Evolutionary conservation across 306 rosid species (phyloP).

Genomic region (Argentina anserina): DNA sequence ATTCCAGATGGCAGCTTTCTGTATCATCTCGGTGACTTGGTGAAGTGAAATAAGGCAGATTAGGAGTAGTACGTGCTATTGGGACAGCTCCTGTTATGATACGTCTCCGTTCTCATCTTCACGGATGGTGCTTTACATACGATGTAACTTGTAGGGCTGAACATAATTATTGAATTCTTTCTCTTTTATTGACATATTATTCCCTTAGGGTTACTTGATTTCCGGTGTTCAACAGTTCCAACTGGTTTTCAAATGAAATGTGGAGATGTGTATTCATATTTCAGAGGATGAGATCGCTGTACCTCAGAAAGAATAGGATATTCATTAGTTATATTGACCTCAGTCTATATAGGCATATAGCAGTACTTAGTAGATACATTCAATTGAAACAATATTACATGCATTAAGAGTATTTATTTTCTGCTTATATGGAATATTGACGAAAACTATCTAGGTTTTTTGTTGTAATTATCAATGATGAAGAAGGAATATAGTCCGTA

Average conservation of each 20-base stretch:
- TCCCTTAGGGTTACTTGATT: not conserved
- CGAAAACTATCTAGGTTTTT: too few species aligned
- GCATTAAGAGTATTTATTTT: too few species aligned
- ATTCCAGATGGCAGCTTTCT: not conserved
- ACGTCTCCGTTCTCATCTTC: constrained; percentile 12
- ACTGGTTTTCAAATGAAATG: not conserved
- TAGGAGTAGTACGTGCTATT: not conserved
- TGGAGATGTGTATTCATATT: too few species aligned
- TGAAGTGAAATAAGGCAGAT: constrained; percentile 7
- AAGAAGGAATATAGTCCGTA: too few species aligned
- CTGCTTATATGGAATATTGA: too few species aligned
- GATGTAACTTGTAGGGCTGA: not conserved
- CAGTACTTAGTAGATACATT: too few species aligned
- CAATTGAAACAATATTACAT: too few species aligned
- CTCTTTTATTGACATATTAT: not conserved
- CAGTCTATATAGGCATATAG: not conserved
- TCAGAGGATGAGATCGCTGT: not conserved
- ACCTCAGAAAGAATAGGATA: not conserved
- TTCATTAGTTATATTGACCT: not conserved
- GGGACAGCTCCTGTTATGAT: not conserved
- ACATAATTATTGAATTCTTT: not conserved
- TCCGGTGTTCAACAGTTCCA: not conserved
- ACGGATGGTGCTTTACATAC: constrained; percentile 2
- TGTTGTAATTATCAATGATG: too few species aligned
- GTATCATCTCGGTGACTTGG: not conserved